Base-by-base conservation (phyloP, 306 rosid species). In the Hippophae gyantsensis region DNA sequence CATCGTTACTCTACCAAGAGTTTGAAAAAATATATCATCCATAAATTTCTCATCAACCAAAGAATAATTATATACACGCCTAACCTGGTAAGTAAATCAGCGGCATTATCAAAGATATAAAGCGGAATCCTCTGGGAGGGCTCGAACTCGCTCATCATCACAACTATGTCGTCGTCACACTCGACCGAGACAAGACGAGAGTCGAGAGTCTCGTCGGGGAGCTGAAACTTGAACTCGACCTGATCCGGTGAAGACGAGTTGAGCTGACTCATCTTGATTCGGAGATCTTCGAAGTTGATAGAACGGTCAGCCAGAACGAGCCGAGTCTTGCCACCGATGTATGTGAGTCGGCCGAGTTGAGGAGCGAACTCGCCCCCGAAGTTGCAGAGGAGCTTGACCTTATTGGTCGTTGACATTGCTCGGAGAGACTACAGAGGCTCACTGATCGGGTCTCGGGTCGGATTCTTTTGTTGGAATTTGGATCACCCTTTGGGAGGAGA, bases 131-230 rank as follows among this genome's bases (percentile, higher is more conserved):
- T 62, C 50, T 62, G 67, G 12, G 50, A 62, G 12, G 49, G 48
- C 46, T 51, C 49, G 58, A 50, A 62, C 67, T 51, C 58, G 18
- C 49, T 51, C 40, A 62, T 3, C 67, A 62, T 42, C 48, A 57
- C 57, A 40, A 50, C 7, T 4, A 62, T 57, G 48, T 62, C 66
- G 45, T 50, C 66, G 57, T 50, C 66, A 48, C 66, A 49, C 58
- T 62, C 58, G 26, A 51, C 67, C 47, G 67, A 51, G 67, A 18
- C 58, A 57, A 62, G 58, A 27, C 67, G 67, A 40, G 67, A 42
- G 23, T 62, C 67, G 47, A 62, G 52, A 32, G 47, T 62, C 67
- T 62, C 67, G 42, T 51, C 44, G 13, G 67, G 67, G 27, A 62
- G 67, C 58, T 62, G 58, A 48, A 50, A 62, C 67, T 42, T 62